Evolutionary conservation across 441 rosid genomes (phyloP).

Genomic region (Croton laevigatus): DNA sequence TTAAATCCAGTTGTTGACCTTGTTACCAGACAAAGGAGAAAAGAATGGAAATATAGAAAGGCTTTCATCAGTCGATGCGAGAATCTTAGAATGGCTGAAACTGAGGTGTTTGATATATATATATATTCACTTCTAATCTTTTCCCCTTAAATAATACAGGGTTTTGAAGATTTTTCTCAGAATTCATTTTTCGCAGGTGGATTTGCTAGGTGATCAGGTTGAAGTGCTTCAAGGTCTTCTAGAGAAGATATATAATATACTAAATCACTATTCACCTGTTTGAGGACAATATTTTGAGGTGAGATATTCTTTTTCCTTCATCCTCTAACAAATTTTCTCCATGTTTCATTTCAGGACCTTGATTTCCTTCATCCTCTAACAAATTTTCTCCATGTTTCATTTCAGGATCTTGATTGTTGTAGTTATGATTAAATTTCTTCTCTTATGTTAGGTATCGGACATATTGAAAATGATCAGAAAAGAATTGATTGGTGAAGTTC

Average conservation of each 20-base stretch:
- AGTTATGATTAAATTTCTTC: neutral
- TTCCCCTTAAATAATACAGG: neutral
- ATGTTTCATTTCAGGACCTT: neutral
- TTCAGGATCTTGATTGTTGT: no score
- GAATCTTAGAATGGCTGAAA: conserved; percentile 79
- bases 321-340: neutral
- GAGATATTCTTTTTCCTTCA: conserved; percentile 12
- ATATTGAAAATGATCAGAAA: conserved; percentile 49
- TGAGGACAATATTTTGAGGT: conserved; percentile 48
- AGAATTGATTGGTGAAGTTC: conserved; percentile 35
- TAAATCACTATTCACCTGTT: conserved; percentile 40
- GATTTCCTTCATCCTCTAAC: neutral
- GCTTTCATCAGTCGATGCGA: conserved; percentile 62
- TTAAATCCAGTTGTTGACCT: conserved; percentile 30
- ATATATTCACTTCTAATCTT: neutral
- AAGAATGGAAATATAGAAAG: conserved; percentile 46
- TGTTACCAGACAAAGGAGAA: conserved; percentile 27
- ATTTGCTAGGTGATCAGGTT: conserved; percentile 79
- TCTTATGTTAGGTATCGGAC: conserved; percentile 41
- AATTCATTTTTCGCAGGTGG: conserved; percentile 44
- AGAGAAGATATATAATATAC: conserved; percentile 43
- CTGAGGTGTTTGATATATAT: conserved; percentile 48
- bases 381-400: neutral
- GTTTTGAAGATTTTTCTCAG: neutral
- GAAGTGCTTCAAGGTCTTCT: conserved; percentile 49